Base-by-base conservation (phyloP, 805 yeast species). In the Kluyveromyces nonfermentans region DNA sequence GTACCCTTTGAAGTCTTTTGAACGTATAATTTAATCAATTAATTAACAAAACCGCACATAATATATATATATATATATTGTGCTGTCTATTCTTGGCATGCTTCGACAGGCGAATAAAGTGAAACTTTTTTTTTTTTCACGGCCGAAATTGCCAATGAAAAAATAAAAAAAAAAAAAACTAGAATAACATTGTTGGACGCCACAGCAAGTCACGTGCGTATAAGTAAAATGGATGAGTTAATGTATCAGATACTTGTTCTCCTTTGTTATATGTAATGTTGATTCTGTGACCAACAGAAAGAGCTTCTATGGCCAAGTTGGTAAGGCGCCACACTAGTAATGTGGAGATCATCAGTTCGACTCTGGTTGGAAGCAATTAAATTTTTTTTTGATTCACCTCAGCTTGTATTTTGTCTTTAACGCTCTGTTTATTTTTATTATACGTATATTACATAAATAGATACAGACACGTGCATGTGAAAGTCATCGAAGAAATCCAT, bases 321-420 rank as follows among this genome's bases (percentile, higher is more conserved):
- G 85, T 80, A 78, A 80, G 82, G 86, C 85, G 85, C 78, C 79
- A 80, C 85, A 80, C 85, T 80, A 78, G 85, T 80, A 80, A 80
- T 80, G 85, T 80, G 78, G 79, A 78, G 85, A 80, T 79, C 85
- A 78, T 79, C 82, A 76, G 82, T 77, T 77, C 82, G 72, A 77
- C 68, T 77, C 82, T 75, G 82, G 77, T 74, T 76, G 76, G 77
- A 71, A 78, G 80, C 80, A 75, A n/a, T n/a, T n/a, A n/a, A n/a
- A n/a, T 36, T 49, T 52, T 56, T 60, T 61, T 59, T 60, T 50
- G 20, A 7, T 6, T n/a, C 34, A 32, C 14, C 34, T 12, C 28
- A 22, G 9, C 28, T 22, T 22, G 28, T 22, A 7, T n/a, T n/a
- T n/a, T n/a, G n/a, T n/a, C n/a, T n/a, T n/a, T n/a, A n/a, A n/a